Conservation (phyloP, 495 filamentous ascomycete species). For the Penicillium mononematosum region DNA sequence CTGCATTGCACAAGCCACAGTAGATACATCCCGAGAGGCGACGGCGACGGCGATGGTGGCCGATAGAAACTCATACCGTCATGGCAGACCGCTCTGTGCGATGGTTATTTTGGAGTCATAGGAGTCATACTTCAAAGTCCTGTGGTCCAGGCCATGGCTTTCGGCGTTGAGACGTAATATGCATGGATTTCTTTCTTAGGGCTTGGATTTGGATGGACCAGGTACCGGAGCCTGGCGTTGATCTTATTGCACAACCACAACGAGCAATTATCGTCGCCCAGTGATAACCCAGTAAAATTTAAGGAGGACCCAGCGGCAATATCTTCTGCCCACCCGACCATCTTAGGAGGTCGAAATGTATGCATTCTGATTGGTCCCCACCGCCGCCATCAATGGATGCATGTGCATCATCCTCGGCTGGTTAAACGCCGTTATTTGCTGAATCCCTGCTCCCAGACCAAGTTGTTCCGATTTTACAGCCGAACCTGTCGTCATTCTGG, state of each 20-base stretch:
- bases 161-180: constrained; percentile 12
- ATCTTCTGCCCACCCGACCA: constrained; percentile 37
- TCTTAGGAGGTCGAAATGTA: constrained; percentile 22
- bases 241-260: constrained; percentile 18
- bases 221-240: constrained; percentile 11
- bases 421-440: constrained; percentile 36
- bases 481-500: constrained; percentile 32
- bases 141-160: background rate
- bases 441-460: constrained; percentile 9
- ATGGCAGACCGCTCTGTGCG: constrained; percentile 5
- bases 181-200: constrained; percentile 1
- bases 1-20: constrained; percentile 9
- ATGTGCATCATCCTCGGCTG: constrained; percentile 35
- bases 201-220: constrained; percentile 7
- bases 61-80: background rate
- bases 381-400: constrained; percentile 27
- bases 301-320: constrained; percentile 35
- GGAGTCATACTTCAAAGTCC: background rate
- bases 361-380: constrained; percentile 32
- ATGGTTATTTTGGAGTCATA: background rate
- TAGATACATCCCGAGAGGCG: background rate
- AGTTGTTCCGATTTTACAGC: constrained; percentile 22
- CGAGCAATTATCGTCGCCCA: constrained; percentile 9
- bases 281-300: constrained; percentile 19
- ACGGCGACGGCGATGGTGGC: constrained; percentile 2